These are phyloP conservation scores for Acacia confusa DNA, from an alignment of 306 rosid species.

Conservation along the genomic window DNA sequence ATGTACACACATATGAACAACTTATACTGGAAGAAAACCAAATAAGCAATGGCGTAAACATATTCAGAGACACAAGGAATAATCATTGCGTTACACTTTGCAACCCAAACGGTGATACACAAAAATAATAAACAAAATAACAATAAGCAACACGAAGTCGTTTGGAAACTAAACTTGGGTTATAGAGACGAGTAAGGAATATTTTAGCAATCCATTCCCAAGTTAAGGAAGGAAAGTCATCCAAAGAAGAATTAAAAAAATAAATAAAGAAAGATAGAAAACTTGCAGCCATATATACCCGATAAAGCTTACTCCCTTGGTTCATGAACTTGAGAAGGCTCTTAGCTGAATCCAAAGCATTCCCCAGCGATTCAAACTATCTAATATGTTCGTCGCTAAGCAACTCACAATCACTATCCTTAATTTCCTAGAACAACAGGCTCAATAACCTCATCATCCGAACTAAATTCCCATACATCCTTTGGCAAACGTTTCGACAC, in stretches of 20 bases:
- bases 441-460: slow-evolving; percentile 82
- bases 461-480: slow-evolving; percentile 68
- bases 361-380: slow-evolving; percentile 59
- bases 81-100: no score
- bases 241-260: not conserved
- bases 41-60: no score
- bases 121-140: no score
- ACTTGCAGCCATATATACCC: no score
- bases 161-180: not conserved
- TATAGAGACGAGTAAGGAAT: not conserved
- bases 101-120: no score
- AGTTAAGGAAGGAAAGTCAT: not conserved
- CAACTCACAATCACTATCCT: slow-evolving; percentile 52
- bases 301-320: no score
- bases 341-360: slow-evolving; percentile 69
- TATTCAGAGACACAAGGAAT: no score
- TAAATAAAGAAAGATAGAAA: no score
- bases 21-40: no score
- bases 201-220: slow-evolving; percentile 6
- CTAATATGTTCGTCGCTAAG: slow-evolving; percentile 52
- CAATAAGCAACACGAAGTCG: no score
- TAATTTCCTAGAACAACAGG: slow-evolving; percentile 90
- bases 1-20: no score
- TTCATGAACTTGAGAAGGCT: slow-evolving; percentile 59
- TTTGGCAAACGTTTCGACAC: slow-evolving; percentile 65